Base-by-base conservation (phyloP, 805 yeast genomes). In the Wickerhamia fluorescens region DNA sequence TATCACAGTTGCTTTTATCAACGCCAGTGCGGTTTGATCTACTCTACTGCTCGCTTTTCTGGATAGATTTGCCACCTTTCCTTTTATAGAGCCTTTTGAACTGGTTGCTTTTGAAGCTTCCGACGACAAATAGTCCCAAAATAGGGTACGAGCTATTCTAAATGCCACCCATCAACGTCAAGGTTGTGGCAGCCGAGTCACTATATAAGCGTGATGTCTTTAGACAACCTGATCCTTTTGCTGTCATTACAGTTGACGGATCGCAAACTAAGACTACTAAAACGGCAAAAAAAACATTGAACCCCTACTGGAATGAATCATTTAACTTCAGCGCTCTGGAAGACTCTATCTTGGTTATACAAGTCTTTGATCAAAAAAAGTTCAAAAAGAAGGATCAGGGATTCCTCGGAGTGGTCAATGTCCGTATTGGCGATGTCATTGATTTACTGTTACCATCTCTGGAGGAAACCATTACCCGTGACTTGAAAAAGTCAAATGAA, bases 311-410 rank as follows among this genome's bases (percentile, higher is more conserved):
- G 99, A 88, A 92, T 58, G 96, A 92, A 58, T 64, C 82, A 2
- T 92, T 89, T 49, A 73, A 73, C 32, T 87, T 92, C 57, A 71
- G 70, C 30, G 68, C 77, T 35, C 82, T 78, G 23, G 94, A 83
- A 47, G 81, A 81, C 48, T 81, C 94, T 6, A 83, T 88, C 24
- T 65, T 92, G 29, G 94, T 89, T 9, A 75, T 92, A 37, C 97
- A 92, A 56, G 92, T 92, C 6, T 92, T 92, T 58, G 97, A 92
- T 56, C 97, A 89, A 55, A 88, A 87, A 55, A 92, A 92, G 58
- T 92, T 92, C 65, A 92, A 92, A 56, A 87, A 86, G 75, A 88
- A 87, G 71, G 98, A 92, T 53, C 99, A 92, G 58, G 99, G 99
- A 4, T 92, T 92, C 46, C 66, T 92, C 30, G 99, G 99, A 34